phyloP scores from a whole-genome alignment of 306 rosid species.

The Urtica urens region DNA sequence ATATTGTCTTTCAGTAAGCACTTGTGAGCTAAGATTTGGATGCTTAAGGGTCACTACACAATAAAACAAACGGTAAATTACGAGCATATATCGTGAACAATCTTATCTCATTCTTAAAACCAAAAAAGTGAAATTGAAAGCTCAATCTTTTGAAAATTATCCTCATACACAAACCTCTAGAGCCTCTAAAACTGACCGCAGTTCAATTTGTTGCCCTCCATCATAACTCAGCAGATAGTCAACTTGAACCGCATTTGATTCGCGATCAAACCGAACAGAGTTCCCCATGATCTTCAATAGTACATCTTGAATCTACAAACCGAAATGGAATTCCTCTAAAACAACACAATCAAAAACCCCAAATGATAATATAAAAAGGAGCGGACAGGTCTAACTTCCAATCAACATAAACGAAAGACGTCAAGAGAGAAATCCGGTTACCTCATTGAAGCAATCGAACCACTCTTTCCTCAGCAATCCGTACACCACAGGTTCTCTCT shows the following conservation, averaged over 20 bases:
- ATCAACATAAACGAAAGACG: background rate
- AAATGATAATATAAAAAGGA: constrained; percentile 36
- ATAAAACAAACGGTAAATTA: too few relatives aligned
- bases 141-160: too few relatives aligned
- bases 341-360: constrained; percentile 46
- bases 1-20: too few relatives aligned
- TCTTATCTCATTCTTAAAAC: too few relatives aligned
- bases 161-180: constrained; percentile 64
- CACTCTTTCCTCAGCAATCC: constrained; percentile 66
- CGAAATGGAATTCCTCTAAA: constrained; percentile 86
- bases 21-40: background rate
- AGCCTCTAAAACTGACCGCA: constrained; percentile 63
- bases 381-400: constrained; percentile 8
- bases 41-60: too few relatives aligned
- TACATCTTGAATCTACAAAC: constrained; percentile 91
- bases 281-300: constrained; percentile 62
- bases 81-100: too few relatives aligned
- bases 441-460: constrained; percentile 84
- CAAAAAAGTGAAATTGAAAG: background rate
- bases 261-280: constrained; percentile 63
- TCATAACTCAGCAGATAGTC: constrained; percentile 31
- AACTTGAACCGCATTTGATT: constrained; percentile 41
- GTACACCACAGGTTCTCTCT: constrained; percentile 70
- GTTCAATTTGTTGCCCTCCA: constrained; percentile 37
- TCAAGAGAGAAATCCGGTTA: constrained; percentile 10